Conservation (phyloP, 1,139 yeast species). For the Saccharomyces hybrid region DNA sequence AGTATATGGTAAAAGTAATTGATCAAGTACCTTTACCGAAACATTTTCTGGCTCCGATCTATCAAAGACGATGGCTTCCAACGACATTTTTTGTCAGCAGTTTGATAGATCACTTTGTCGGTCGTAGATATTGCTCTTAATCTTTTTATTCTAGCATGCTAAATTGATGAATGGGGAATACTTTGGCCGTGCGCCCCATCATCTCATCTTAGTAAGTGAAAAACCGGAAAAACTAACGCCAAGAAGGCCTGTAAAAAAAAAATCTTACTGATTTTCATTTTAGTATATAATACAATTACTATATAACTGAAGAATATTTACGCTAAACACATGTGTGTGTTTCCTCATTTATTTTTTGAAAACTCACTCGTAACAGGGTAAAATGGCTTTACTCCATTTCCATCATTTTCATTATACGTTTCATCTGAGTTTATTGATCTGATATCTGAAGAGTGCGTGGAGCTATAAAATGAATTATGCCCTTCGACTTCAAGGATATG, state of each 20-base stretch:
- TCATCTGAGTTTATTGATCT: not conserved
- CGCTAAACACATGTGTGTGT: not conserved
- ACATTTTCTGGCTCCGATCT: slow-evolving; percentile 31
- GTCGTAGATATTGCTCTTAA: not conserved
- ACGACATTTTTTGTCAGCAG: slow-evolving; percentile 24
- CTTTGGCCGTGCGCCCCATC: not conserved
- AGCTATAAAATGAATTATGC: not conserved
- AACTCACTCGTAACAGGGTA: not conserved
- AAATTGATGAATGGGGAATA: not conserved
- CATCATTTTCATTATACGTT: not conserved
- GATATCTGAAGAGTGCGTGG: not conserved
- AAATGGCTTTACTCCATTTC: not conserved
- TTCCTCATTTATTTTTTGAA: not conserved
- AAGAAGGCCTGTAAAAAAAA: not conserved
- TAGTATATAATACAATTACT: not conserved
- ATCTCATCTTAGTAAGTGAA: not conserved
- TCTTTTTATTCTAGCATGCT: not conserved
- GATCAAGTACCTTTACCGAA: slow-evolving; percentile 64
- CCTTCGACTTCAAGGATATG: not conserved
- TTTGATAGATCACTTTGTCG: not conserved
- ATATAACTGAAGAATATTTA: not conserved
- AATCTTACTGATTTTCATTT: not conserved
- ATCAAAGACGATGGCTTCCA: slow-evolving; percentile 68
- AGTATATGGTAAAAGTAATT: slow-evolving; percentile 71
- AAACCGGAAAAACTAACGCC: not conserved